Percentiles rank a stretch among this genome's conserved stretches.
These are phyloP conservation scores for Bipolaris oryzae DNA, from an alignment of 2,329 filamentous ascomycete species.

Conservation along the genomic window DNA sequence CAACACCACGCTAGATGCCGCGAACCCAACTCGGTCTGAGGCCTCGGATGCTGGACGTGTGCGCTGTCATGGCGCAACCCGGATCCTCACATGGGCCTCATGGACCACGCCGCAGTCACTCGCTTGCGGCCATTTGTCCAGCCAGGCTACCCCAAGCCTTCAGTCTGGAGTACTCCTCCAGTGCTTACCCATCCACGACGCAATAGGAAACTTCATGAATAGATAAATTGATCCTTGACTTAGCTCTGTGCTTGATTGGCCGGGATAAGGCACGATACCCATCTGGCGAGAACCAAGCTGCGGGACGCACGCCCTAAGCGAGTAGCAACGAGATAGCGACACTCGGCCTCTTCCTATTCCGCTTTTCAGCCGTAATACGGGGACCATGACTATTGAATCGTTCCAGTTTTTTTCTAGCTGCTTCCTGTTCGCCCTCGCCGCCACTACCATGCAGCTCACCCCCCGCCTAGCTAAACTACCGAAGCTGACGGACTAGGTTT, in stretches of 20 bases:
- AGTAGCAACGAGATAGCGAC: conserved; percentile 13
- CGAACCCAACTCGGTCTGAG: neutral
- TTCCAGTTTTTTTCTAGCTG: conserved; percentile 10
- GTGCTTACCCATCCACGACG: neutral
- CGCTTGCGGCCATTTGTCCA: neutral
- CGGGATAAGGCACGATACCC: conserved; percentile 11
- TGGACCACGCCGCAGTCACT: neutral
- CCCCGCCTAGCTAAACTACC: conserved; percentile 1
- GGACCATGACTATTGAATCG: conserved; percentile 9
- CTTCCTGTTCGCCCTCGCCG: conserved; percentile 1
- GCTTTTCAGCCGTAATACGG: conserved; percentile 12
- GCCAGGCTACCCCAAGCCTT: neutral
- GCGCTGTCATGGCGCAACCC: neutral
- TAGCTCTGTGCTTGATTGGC: conserved; percentile 4
- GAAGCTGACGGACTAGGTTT: neutral
- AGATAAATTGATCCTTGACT: conserved; percentile 6
- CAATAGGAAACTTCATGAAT: neutral
- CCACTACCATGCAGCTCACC: neutral
- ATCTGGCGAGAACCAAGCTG: conserved; percentile 14
- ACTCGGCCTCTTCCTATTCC: conserved; percentile 5
- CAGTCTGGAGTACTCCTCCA: too few species aligned
- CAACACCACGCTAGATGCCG: neutral
- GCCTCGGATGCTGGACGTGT: neutral
- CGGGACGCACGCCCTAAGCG: conserved; percentile 17
- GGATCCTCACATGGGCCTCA: neutral